Evolutionary conservation across 768 basidiomycete genomes (phyloP).

Genomic region (Mycena metata): DNA sequence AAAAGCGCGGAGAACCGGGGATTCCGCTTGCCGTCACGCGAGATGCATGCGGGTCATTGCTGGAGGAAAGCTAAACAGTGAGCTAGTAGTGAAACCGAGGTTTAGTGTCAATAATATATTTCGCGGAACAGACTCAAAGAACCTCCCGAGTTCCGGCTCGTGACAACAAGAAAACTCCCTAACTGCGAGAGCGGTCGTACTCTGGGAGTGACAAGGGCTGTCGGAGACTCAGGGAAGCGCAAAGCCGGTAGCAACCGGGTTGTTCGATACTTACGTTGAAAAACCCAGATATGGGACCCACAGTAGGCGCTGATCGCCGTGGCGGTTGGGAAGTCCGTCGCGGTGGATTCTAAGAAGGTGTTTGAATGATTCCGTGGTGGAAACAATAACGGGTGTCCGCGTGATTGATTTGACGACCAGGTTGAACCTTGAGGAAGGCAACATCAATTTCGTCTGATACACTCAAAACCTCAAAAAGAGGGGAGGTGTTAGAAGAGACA

Average conservation of each 20-base stretch:
- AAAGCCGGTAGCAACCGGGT: conserved; percentile 46
- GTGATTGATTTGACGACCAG: conserved; percentile 21
- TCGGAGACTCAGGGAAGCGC: conserved; percentile 47
- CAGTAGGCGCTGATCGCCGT: conserved; percentile 44
- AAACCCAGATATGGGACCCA: conserved; percentile 49
- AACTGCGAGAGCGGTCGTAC: conserved; percentile 18
- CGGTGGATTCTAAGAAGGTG: conserved; percentile 48
- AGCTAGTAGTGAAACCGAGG: not conserved
- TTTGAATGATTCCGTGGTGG: conserved; percentile 48
- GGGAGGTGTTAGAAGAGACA: conserved; percentile 42
- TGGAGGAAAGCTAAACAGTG: not conserved
- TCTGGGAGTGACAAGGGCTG: conserved; percentile 47
- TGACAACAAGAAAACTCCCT: not conserved
- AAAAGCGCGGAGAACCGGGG: conserved; percentile 12
- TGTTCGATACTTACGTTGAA: conserved; percentile 51
- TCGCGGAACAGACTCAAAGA: not conserved
- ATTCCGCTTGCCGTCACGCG: not conserved
- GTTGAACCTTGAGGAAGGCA: conserved; percentile 50
- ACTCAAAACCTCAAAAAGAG: too few relatives aligned
- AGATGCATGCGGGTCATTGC: too few relatives aligned
- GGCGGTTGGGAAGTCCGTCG: conserved; percentile 43
- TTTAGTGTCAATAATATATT: conserved; percentile 14
- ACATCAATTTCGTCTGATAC: conserved; percentile 49
- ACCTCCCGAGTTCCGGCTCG: not conserved
- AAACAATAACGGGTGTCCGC: conserved; percentile 32